Evolutionary conservation across 305 asterid genomes (phyloP), one percentile per base, ranked within the genome.

Genomic region (Euphrasia arctica): DNA sequence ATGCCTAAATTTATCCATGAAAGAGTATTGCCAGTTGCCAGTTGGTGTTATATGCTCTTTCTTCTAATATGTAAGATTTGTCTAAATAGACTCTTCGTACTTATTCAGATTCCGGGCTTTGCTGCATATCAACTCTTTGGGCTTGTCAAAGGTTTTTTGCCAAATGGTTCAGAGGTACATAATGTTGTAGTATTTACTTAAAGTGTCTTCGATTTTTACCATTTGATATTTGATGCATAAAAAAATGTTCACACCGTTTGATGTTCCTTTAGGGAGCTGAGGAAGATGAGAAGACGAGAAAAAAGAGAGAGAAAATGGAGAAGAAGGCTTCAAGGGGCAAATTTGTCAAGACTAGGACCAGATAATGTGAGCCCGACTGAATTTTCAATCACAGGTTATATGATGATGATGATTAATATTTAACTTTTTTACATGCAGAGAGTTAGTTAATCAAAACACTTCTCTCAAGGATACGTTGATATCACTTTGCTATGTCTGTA

Each of bases 221-320:
- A 14, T 36, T 62, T 32, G 50, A 13, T 22, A 13, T 22, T 9
- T n/a, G 63, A 45, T n/a, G 34, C 61, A n/a, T 31, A 8, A 8
- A 48, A 18, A 54, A 43, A 22, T 50, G 27, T 62, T 75, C 29
- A 62, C 43, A 6, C 55, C 54, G 6, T 69, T 25, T 63, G 60
- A 52, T 31, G 3, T 4, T 31, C 4, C 4, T 62, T 68, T 82
- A 85, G 95, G 97, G 80, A 18, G 86, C 18, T 1, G 98, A 87
- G 64, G 97, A 89, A 72, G 98, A 89, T 64, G 97, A 92, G 48
- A 92, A 85, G 77, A 81, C 90, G 0, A 79, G 91, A 62, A 89
- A 80, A 70, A 89, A 92, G 84, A 87, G 96, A 77, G 97, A 92
- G 32, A 92, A 92, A 75, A 72, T 92, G 93, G 97, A 92, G 77